Conservation (phyloP, 345 rosid genomes). For the Clarkia xantiana region DNA sequence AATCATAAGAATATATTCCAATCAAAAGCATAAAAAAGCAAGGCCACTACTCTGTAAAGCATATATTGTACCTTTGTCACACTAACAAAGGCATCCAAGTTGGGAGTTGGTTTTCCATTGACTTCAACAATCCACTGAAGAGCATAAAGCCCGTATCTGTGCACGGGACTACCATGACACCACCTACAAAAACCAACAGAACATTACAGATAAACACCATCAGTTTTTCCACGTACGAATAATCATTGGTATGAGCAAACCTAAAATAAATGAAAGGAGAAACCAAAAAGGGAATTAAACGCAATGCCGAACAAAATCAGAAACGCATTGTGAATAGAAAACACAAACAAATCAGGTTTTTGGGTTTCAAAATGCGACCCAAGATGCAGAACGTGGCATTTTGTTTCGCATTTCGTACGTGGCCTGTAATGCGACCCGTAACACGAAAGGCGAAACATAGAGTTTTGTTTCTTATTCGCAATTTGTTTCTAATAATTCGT, state of each 20-base stretch:
- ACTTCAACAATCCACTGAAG: constrained; percentile 92
- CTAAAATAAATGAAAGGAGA: too few relatives aligned
- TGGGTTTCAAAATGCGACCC: too few relatives aligned
- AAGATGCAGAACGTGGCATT: too few relatives aligned
- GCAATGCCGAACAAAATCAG: too few relatives aligned
- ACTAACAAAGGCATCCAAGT: constrained; percentile 55
- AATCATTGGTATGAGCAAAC: too few relatives aligned
- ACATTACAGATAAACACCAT: neutral
- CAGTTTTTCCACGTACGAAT: too few relatives aligned
- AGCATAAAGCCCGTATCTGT: constrained; percentile 71
- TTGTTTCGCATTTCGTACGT: too few relatives aligned
- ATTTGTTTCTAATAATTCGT: too few relatives aligned
- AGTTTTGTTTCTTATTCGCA: neutral
- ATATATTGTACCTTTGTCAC: constrained; percentile 50
- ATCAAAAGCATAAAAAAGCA: neutral
- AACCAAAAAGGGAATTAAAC: too few relatives aligned
- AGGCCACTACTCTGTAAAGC: neutral
- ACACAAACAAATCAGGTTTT: too few relatives aligned
- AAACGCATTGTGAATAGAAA: too few relatives aligned
- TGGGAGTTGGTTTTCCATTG: constrained; percentile 72
- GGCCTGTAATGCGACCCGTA: neutral
- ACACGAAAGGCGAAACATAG: neutral
- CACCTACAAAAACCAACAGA: constrained; percentile 32
- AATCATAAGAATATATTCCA: too few relatives aligned
- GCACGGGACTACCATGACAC: constrained; percentile 83